Evolutionary conservation across 2,329 filamentous ascomycete species (phyloP), one percentile per base, ranked within the genome.

Genomic region (Metarhizium rileyi): DNA sequence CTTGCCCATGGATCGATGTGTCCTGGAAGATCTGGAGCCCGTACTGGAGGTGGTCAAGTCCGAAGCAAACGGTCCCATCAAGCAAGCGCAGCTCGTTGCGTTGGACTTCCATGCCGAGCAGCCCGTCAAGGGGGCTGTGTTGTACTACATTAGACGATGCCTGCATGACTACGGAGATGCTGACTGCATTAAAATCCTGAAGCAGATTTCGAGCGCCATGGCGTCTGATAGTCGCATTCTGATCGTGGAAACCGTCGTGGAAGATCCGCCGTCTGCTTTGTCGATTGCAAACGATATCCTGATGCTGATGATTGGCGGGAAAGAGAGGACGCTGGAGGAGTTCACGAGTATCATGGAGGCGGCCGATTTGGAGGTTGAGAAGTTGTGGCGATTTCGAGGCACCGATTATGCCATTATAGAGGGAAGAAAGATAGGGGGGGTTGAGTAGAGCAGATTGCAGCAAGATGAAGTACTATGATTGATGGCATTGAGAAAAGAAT

Each of bases 111-210:
- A 56, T 16, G 46, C 44, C 6, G 45, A 53, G 14, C 58, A 63
- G 25, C 55, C 53, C 0, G 41, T 61, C 2, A 52, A 54, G 20
- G 52, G 61, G 4, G 67, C 68, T 16, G 50, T 63, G 23, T 53
- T 67, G 12, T 70, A 70, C 55, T 64, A 59, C 55, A 64, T 66
- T 49, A 60, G 59, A 46, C 62, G 64, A 6, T 64, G 63, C 41
- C 60, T 70, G 1, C 68, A 70, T 50, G 63, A 70, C 49, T 70
- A 67, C 50, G 53, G 60, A 22, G 66, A 69, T 47, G 56, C 60
- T 2, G 59, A 60, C 14, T 61, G 57, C 25, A 58, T 62, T 1
- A 46, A 55, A 22, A 68, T 69, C 1, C 56, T 70, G 5, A 47
- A 56, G 40, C 59, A 57, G 36, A 56, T 66, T 6, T 49, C 52